These are phyloP conservation scores for Sistotremastrum niveocremeum DNA, from an alignment of 768 basidiomycete species.

Conservation along the genomic window DNA sequence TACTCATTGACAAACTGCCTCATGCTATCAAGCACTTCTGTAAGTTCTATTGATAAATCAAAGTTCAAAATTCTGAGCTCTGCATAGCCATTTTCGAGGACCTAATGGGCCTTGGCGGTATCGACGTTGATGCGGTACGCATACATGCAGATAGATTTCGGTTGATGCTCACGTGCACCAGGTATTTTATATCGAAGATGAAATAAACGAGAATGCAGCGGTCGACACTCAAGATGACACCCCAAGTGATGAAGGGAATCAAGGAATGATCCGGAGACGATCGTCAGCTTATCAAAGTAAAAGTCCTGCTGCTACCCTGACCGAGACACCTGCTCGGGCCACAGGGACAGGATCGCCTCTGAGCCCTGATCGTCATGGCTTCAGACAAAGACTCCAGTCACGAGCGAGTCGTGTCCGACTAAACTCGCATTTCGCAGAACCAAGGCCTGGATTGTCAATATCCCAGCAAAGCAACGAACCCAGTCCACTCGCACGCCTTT, in stretches of 20 bases:
- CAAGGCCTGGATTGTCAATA: slow-evolving; percentile 5
- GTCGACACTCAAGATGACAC: slow-evolving; percentile 29
- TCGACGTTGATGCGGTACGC: slow-evolving; percentile 63
- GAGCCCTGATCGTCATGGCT: slow-evolving; percentile 22
- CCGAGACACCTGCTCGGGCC: slow-evolving; percentile 6
- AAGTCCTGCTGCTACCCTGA: slow-evolving; percentile 13
- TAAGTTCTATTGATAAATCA: slow-evolving; percentile 23
- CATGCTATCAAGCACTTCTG: slow-evolving; percentile 60
- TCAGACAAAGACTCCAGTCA: slow-evolving; percentile 26
- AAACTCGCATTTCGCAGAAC: neutral
- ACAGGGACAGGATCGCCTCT: slow-evolving; percentile 7
- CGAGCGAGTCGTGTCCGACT: slow-evolving; percentile 21
- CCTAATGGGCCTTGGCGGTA: slow-evolving; percentile 45
- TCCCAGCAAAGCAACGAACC: slow-evolving; percentile 23
- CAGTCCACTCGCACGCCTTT: slow-evolving; percentile 66
- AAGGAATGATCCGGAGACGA: slow-evolving; percentile 4
- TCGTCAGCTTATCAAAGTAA: neutral
- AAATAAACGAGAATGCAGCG: slow-evolving; percentile 43
- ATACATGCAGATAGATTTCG: neutral
- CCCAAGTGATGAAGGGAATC: neutral
- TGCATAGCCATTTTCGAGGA: slow-evolving; percentile 67
- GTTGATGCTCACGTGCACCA: slow-evolving; percentile 13
- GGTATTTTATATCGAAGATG: slow-evolving; percentile 73
- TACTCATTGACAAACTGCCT: slow-evolving; percentile 60
- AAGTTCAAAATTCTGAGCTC: neutral